Percentiles rank a stretch among this genome's conserved stretches.
phyloP scores from a whole-genome alignment of 345 rosid genomes.

The Populus tremula region DNA sequence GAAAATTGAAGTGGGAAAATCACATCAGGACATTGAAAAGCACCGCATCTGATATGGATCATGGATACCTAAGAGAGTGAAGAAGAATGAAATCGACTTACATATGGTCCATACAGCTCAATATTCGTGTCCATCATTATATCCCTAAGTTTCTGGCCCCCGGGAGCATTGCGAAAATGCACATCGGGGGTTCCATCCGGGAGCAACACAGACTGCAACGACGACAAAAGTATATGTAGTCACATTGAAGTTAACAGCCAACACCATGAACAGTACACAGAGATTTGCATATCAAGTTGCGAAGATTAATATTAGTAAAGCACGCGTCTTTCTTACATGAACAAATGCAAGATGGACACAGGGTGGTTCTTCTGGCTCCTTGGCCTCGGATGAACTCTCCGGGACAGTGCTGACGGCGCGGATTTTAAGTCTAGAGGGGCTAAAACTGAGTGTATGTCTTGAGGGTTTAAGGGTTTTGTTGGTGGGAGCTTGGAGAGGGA shows the following conservation, averaged over 20 bases:
- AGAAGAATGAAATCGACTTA: conserved; percentile 26
- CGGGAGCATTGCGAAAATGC: conserved; percentile 61
- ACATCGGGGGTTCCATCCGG: conserved; percentile 92
- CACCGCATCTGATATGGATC: too few species aligned
- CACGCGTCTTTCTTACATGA: conserved; percentile 46
- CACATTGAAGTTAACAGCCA: background rate
- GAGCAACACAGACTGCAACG: conserved; percentile 66
- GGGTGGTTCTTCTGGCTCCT: conserved; percentile 51
- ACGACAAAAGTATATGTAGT: background rate
- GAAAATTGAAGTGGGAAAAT: background rate
- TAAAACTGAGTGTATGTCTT: conserved; percentile 1
- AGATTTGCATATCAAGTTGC: too few species aligned
- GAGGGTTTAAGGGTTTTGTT: conserved; percentile 26
- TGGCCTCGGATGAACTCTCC: conserved; percentile 30
- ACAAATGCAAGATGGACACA: conserved; percentile 70
- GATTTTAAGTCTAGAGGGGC: conserved; percentile 24
- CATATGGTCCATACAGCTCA: conserved; percentile 90
- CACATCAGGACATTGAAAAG: background rate
- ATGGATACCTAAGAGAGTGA: background rate
- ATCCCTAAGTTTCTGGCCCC: conserved; percentile 90
- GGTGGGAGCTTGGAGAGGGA: conserved; percentile 33
- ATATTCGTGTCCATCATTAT: conserved; percentile 78
- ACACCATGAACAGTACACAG: too few species aligned
- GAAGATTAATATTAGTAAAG: too few species aligned
- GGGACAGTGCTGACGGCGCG: conserved; percentile 55